Evolutionary conservation across 768 basidiomycete species (phyloP).

Genomic region (Termitomyces heimii): DNA sequence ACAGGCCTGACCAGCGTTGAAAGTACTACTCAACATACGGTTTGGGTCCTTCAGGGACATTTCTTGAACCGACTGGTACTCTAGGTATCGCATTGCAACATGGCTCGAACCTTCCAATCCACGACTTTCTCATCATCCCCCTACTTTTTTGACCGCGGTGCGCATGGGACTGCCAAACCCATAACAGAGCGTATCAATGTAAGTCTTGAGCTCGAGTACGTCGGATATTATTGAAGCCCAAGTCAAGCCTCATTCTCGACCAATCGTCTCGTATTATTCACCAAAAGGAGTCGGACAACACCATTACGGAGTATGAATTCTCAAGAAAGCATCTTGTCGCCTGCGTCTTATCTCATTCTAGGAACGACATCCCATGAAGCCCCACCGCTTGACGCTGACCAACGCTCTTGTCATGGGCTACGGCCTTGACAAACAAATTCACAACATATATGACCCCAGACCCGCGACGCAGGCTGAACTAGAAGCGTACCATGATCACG

Average conservation of each 20-base stretch:
- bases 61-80: background rate
- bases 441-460: constrained; percentile 85
- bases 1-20: background rate
- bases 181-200: constrained; percentile 79
- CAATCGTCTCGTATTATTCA: constrained; percentile 94
- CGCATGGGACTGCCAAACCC: constrained; percentile 66
- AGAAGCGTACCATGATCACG: constrained; percentile 86
- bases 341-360: constrained; percentile 21
- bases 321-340: too few relatives aligned
- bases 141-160: constrained; percentile 74
- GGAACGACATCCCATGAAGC: constrained; percentile 99
- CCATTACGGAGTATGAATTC: constrained; percentile 82
- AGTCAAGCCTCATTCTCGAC: constrained; percentile 68
- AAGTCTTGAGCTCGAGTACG: constrained; percentile 19
- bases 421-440: constrained; percentile 92
- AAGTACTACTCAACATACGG: background rate
- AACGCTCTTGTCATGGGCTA: constrained; percentile 96
- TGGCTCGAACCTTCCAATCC: constrained; percentile 42
- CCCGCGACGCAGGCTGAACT: constrained; percentile 87
- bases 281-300: constrained; percentile 91
- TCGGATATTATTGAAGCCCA: background rate
- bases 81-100: background rate
- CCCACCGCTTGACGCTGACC: constrained; percentile 91
- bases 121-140: constrained; percentile 67
- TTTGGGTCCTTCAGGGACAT: background rate